These are phyloP conservation scores for Arthrobotrys entomopaga DNA, from an alignment of 2,329 filamentous ascomycete genomes.

Conservation along the genomic window DNA sequence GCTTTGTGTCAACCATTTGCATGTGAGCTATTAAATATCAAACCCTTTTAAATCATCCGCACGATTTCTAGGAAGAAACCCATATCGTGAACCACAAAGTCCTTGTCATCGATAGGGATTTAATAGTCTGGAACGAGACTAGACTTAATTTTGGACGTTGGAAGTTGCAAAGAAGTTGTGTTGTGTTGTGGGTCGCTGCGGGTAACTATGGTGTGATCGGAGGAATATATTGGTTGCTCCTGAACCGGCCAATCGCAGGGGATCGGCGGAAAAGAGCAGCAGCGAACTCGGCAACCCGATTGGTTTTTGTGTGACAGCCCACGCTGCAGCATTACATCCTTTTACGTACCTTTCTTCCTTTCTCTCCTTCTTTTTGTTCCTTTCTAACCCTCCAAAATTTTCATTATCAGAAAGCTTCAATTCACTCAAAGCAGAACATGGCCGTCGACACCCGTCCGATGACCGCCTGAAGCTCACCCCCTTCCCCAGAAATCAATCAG, in stretches of 20 bases:
- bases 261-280: constrained; percentile 14
- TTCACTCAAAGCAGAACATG: constrained; percentile 14
- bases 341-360: constrained; percentile 1
- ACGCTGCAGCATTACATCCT: constrained; percentile 17
- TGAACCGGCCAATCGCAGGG: constrained; percentile 24
- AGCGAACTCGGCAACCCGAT: constrained; percentile 41
- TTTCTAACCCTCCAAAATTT: background rate
- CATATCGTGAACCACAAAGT: too few relatives aligned
- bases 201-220: constrained; percentile 32
- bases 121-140: too few relatives aligned
- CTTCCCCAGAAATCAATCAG: constrained; percentile 12
- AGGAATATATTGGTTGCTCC: constrained; percentile 32
- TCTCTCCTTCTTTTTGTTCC: constrained; percentile 2
- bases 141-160: too few relatives aligned
- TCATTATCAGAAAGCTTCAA: constrained; percentile 6
- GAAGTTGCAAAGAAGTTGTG: background rate
- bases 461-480: constrained; percentile 39
- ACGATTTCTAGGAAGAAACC: too few relatives aligned
- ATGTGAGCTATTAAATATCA: too few relatives aligned
- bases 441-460: constrained; percentile 37
- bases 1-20: too few relatives aligned
- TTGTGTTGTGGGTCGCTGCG: constrained; percentile 18
- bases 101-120: too few relatives aligned
- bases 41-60: too few relatives aligned
- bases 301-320: constrained; percentile 11